A percentile compares a stretch with the other conserved stretches of the same genome.
These are phyloP conservation scores for Phytophthora nicotianae DNA, from an alignment of 352 stramenopile species.

Conservation along the genomic window DNA sequence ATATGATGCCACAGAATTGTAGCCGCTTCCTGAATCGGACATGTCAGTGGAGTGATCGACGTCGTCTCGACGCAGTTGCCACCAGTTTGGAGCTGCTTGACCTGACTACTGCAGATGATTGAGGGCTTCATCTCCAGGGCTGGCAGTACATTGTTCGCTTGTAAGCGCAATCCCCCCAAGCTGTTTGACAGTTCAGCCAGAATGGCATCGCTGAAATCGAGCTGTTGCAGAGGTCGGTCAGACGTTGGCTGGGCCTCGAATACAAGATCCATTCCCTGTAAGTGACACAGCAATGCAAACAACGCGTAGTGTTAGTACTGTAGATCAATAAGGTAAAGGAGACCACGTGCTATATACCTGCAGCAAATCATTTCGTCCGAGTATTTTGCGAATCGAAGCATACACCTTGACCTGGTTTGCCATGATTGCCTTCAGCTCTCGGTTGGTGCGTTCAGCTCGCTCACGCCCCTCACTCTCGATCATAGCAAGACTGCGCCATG, in stretches of 20 bases:
- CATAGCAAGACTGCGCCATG: conserved; percentile 21
- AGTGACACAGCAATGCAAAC: not conserved
- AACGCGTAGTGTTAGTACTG: not conserved
- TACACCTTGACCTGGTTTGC: conserved; percentile 23
- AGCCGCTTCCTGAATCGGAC: conserved; percentile 14
- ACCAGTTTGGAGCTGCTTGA: not conserved
- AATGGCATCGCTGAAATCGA: conserved; percentile 32
- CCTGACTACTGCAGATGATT: conserved; percentile 14
- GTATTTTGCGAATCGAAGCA: conserved; percentile 15
- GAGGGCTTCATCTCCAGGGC: not conserved
- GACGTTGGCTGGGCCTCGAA: conserved; percentile 14
- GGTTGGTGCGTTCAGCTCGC: conserved; percentile 27
- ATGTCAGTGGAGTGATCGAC: conserved; percentile 27
- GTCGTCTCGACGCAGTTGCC: conserved; percentile 22
- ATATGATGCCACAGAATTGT: conserved; percentile 32
- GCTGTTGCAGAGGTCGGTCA: conserved; percentile 5
- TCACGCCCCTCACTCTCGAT: conserved; percentile 29
- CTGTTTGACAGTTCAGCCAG: conserved; percentile 16
- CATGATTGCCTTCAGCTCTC: conserved; percentile 30
- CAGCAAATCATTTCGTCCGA: conserved; percentile 17
- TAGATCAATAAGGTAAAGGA: not conserved
- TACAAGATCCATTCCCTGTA: conserved; percentile 25
- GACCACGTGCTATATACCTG: conserved; percentile 3
- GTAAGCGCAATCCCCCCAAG: conserved; percentile 16
- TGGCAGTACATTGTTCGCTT: conserved; percentile 16